Evolutionary conservation across 73 alveolate species (phyloP).

Genomic region (Paramecium primaurelia): DNA sequence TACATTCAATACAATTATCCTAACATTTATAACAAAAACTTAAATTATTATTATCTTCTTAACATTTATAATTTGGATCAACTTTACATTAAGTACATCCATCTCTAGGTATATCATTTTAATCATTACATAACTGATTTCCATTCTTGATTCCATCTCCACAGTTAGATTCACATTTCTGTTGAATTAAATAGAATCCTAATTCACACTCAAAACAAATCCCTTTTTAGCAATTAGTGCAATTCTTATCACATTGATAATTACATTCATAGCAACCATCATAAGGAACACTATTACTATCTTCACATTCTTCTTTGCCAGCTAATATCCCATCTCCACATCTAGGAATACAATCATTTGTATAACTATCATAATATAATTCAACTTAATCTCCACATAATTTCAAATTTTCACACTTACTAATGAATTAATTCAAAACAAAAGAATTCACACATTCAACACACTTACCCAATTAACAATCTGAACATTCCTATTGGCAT

Average conservation of each 20-base stretch:
- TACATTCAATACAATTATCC: too few relatives aligned
- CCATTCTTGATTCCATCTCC: neutral
- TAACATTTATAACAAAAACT: too few relatives aligned
- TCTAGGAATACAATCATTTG: neutral
- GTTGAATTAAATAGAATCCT: too few relatives aligned
- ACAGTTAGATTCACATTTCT: neutral
- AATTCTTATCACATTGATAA: neutral
- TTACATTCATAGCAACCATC: slow-evolving; percentile 3
- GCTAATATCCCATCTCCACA: slow-evolving; percentile 58
- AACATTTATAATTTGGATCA: too few relatives aligned
- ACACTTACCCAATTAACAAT: neutral
- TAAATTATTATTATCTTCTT: too few relatives aligned
- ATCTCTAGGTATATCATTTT: neutral
- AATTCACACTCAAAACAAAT: too few relatives aligned
- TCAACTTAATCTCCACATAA: slow-evolving; percentile 62
- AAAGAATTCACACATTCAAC: neutral
- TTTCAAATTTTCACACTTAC: slow-evolving; percentile 29
- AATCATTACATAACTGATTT: neutral
- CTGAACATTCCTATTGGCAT: slow-evolving; percentile 62
- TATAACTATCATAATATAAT: slow-evolving; percentile 35
- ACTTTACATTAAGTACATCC: neutral
- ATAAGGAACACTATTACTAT: neutral
- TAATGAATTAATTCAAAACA: slow-evolving; percentile 18
- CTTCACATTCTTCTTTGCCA: slow-evolving; percentile 44
- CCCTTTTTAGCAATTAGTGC: too few relatives aligned